Base-by-base conservation (phyloP, 257 asterid genomes). In the Eucommia ulmoides region DNA sequence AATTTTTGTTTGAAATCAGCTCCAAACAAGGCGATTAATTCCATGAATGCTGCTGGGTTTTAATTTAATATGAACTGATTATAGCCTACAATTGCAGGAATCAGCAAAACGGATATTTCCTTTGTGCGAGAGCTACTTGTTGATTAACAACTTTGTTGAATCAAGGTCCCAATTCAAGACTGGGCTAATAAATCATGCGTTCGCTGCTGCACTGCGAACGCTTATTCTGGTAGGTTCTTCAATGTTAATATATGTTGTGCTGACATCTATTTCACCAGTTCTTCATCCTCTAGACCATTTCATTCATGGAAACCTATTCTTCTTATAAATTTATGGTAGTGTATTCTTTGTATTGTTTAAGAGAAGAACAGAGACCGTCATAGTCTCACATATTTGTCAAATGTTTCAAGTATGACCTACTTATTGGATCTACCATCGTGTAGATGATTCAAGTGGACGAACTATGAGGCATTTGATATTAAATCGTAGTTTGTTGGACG, bases 161-260 rank as follows among this genome's bases (percentile, higher is more conserved):
- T 70, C 84, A 54, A 73, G 92, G 71, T 85, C 98, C 52, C 94
- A 78, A 65, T 83, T 80, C 88, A 83, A 82, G 77, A 74, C 72
- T 29, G 96, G 98, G 55, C 74, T 89, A 52, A 96, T 89, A 26
- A 89, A 89, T 67, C 98, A 89, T 62, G 98, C 98, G 23, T 85
- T 89, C 61, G 93, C 98, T 19, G 91, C 98, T 63, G 94, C 94
- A 47, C 81, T 89, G 20, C 73, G 96, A 74, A 73, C 93, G 47
- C 77, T 89, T 53, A 91, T 89, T 50, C 84, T 89, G 41, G 98
- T 89, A 76, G 68, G 86, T 79, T 74, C 54, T 59, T 54, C 53
- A 33, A n/a, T n/a, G n/a, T n/a, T n/a, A n/a, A n/a, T n/a, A n/a
- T n/a, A n/a, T 24, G 23, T 51, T 52, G 18, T 50, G 42, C 20